Conservation (phyloP, 257 asterid genomes). For the Salvia hispanica region DNA sequence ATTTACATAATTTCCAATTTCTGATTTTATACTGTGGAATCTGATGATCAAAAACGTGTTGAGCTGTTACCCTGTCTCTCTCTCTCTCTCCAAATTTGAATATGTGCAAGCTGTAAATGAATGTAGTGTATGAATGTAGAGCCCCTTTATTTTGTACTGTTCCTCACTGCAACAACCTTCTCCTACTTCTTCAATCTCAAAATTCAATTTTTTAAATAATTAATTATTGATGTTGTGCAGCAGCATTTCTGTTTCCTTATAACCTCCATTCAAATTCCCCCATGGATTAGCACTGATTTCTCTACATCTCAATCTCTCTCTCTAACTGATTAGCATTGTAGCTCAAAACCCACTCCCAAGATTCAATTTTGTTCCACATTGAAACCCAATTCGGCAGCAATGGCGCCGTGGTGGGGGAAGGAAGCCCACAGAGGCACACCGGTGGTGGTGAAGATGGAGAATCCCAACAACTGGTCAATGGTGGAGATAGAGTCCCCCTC, state of each 20-base stretch:
- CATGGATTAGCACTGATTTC: slow-evolving; percentile 19
- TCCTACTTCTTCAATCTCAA: not conserved
- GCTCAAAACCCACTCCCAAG: slow-evolving; percentile 5
- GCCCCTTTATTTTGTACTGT: slow-evolving; percentile 31
- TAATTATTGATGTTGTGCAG: not conserved
- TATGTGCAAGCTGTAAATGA: slow-evolving; percentile 56
- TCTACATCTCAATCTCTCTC: slow-evolving; percentile 4
- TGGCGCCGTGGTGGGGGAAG: slow-evolving; percentile 93
- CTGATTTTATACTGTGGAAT: slow-evolving; percentile 24
- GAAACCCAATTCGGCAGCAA: slow-evolving; percentile 19
- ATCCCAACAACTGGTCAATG: slow-evolving; percentile 95
- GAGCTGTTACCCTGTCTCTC: slow-evolving; percentile 41
- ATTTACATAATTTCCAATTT: slow-evolving; percentile 16
- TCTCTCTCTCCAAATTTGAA: slow-evolving; percentile 31
- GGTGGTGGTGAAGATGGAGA: slow-evolving; percentile 92
- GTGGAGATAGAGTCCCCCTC: slow-evolving; percentile 78
- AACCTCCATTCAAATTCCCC: slow-evolving; percentile 8
- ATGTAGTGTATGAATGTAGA: slow-evolving; percentile 25
- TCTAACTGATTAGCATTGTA: not conserved
- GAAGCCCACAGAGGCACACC: slow-evolving; percentile 79
- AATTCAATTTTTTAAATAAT: not conserved
- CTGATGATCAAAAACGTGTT: slow-evolving; percentile 44
- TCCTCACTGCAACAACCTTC: slow-evolving; percentile 28
- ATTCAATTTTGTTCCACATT: slow-evolving; percentile 2
- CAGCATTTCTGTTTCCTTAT: not conserved